Evolutionary conservation across 108 stramenopile genomes (phyloP).

Genomic region (Pseudonitzschia pungens): DNA sequence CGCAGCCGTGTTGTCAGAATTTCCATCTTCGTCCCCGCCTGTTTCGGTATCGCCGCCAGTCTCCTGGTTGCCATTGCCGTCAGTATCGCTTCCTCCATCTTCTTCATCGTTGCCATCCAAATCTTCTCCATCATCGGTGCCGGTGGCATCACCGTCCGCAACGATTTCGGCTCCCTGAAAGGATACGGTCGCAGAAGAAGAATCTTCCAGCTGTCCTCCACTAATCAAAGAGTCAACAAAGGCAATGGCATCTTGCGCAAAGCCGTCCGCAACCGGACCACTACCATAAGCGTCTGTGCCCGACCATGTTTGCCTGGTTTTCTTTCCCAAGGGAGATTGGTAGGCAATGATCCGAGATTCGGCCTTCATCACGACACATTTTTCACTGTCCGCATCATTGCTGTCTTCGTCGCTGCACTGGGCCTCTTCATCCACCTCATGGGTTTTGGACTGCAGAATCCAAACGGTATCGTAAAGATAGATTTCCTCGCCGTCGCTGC

Average conservation of each 20-base stretch:
- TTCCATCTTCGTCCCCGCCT: conserved; percentile 2
- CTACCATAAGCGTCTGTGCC: not conserved
- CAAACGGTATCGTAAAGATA: conserved; percentile 8
- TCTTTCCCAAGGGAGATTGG: not conserved
- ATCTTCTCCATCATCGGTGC: not conserved
- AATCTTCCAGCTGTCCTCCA: not conserved
- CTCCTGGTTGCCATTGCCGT: not conserved
- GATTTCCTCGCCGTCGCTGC: not conserved
- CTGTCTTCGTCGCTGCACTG: conserved; percentile 1
- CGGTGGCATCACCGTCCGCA: not conserved
- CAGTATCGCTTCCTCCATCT: not conserved
- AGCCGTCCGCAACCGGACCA: not conserved
- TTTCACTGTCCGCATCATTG: not conserved
- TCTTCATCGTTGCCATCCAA: not conserved
- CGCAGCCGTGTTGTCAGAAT: conserved; percentile 1
- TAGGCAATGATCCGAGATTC: conserved; percentile 4
- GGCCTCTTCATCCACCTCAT: not conserved
- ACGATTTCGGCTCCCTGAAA: not conserved
- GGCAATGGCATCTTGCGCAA: not conserved
- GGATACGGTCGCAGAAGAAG: not conserved
- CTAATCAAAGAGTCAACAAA: not conserved
- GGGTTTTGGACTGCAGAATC: conserved; percentile 17
- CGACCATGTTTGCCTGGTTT: not conserved
- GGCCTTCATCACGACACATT: conserved; percentile 1
- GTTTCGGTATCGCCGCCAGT: not conserved